Evolutionary conservation across 805 yeast species (phyloP).

Genomic region (Scheffersomyces lignosus): DNA sequence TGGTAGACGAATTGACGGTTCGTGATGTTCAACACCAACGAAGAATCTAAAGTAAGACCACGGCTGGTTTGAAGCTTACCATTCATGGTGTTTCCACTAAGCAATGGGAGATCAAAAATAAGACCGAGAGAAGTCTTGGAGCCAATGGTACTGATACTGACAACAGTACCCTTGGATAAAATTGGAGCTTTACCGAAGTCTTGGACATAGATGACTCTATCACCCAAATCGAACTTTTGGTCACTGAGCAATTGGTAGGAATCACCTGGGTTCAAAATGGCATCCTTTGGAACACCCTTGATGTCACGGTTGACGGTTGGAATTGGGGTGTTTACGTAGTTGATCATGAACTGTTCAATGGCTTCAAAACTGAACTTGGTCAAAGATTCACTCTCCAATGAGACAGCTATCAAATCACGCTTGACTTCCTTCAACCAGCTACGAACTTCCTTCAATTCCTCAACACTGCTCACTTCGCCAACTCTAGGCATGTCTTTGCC

Average conservation of each 20-base stretch:
- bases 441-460: slow-evolving; percentile 42
- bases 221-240: slow-evolving; percentile 84
- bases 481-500: slow-evolving; percentile 37
- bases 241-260: slow-evolving; percentile 69
- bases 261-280: slow-evolving; percentile 72
- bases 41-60: slow-evolving; percentile 81
- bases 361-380: slow-evolving; percentile 63
- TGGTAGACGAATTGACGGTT: slow-evolving; percentile 75
- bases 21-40: slow-evolving; percentile 76
- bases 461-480: slow-evolving; percentile 36
- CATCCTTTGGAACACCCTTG: slow-evolving; percentile 81
- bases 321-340: slow-evolving; percentile 46
- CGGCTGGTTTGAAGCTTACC: slow-evolving; percentile 77
- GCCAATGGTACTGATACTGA: slow-evolving; percentile 59
- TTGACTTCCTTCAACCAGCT: slow-evolving; percentile 53
- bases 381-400: slow-evolving; percentile 76
- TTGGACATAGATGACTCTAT: slow-evolving; percentile 81
- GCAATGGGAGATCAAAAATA: slow-evolving; percentile 77
- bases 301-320: slow-evolving; percentile 53
- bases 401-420: slow-evolving; percentile 55
- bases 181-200: slow-evolving; percentile 88
- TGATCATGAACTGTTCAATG: slow-evolving; percentile 62
- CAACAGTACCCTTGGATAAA: slow-evolving; percentile 87
- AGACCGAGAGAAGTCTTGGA: slow-evolving; percentile 69
- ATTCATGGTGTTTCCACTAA: slow-evolving; percentile 80